phyloP scores from a whole-genome alignment of 345 rosid species.

The Erysimum cheiranthoides region DNA sequence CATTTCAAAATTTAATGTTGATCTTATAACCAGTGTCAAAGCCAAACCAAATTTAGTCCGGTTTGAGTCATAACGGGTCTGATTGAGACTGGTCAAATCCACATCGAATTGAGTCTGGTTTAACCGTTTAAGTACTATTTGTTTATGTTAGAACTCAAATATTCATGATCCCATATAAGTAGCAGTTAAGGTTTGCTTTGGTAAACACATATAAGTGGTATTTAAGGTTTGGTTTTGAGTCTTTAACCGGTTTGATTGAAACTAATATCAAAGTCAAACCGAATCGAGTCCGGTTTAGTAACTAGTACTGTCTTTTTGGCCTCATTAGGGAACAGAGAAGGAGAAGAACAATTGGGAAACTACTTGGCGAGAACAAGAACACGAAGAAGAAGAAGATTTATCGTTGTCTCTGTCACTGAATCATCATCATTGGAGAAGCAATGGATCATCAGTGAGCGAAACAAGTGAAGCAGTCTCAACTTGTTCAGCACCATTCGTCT shows the following conservation, averaged over 20 bases:
- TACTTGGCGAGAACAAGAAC: conserved; percentile 34
- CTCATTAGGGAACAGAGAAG: conserved; percentile 45
- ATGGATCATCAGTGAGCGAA: conserved; percentile 65
- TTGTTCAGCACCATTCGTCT: conserved; percentile 45
- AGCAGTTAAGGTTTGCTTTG: no score
- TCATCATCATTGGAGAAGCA: conserved; percentile 54
- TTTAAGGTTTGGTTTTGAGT: neutral
- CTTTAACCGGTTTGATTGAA: conserved; percentile 4
- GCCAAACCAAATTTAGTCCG: neutral
- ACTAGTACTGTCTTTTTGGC: neutral
- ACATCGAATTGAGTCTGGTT: neutral
- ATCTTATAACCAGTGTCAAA: no score
- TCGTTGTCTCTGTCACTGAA: conserved; percentile 63
- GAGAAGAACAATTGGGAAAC: no score
- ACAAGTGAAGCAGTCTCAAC: conserved; percentile 72
- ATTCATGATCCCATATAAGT: neutral
- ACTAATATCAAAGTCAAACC: neutral
- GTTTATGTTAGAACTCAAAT: neutral
- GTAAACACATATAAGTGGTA: neutral
- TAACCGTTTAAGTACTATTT: neutral
- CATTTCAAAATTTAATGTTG: no score
- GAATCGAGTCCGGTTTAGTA: conserved; percentile 15
- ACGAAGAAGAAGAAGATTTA: conserved; percentile 42
- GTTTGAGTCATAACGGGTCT: neutral
- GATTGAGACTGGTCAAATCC: neutral